Evolutionary conservation across 306 rosid species (phyloP).

Genomic region (Gynostemma pentaphyllum): DNA sequence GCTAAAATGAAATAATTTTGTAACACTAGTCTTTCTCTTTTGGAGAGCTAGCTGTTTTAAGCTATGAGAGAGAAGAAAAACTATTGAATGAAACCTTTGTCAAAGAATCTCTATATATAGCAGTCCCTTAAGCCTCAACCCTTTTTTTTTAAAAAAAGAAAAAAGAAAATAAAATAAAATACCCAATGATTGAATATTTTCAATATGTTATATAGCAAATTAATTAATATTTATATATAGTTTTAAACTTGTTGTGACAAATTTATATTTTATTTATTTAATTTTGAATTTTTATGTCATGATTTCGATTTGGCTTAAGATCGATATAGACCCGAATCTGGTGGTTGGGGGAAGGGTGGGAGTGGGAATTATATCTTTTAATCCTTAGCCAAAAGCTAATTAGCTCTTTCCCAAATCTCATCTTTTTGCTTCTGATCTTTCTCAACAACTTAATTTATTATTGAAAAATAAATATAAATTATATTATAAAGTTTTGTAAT

Average conservation of each 20-base stretch:
- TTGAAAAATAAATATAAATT: too few relatives aligned
- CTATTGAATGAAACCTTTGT: slow-evolving; percentile 38
- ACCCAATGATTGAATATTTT: slow-evolving; percentile 41
- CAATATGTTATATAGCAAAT: too few relatives aligned
- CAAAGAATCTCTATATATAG: slow-evolving; percentile 26
- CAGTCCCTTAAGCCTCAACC: not conserved
- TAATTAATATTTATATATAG: too few relatives aligned
- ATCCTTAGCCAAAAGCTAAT: slow-evolving; percentile 4
- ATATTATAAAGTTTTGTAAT: not conserved
- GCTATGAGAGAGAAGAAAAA: not conserved
- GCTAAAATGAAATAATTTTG: too few relatives aligned
- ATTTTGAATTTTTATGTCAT: slow-evolving; percentile 18
- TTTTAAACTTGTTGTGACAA: slow-evolving; percentile 16
- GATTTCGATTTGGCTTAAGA: slow-evolving; percentile 18
- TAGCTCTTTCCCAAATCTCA: not conserved
- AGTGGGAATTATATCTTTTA: slow-evolving; percentile 5
- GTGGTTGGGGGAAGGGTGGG: slow-evolving; percentile 30
- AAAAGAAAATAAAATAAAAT: not conserved
- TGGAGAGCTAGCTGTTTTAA: slow-evolving; percentile 6
- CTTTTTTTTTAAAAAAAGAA: not conserved
- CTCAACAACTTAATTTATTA: not conserved
- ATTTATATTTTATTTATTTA: slow-evolving; percentile 14
- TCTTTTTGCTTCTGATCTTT: not conserved
- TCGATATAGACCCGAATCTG: slow-evolving; percentile 25
- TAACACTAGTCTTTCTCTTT: not conserved